Evolutionary conservation across 2,329 filamentous ascomycete genomes (phyloP), one percentile per base, ranked within the genome.

Genomic region (Zymoseptoria pseudotritici): DNA sequence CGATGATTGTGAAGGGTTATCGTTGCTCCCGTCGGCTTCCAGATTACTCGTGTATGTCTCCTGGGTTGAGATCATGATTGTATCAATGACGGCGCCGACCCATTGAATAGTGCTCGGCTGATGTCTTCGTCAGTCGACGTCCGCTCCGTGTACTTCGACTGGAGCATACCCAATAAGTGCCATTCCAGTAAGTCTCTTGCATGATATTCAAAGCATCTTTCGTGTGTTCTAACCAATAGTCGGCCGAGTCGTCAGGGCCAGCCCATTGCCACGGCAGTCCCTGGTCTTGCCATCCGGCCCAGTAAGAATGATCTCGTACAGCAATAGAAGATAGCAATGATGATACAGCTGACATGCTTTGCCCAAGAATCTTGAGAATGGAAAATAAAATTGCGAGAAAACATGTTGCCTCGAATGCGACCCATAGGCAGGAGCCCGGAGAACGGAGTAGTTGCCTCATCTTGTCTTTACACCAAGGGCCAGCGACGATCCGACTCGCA

Each of bases 171-270:
- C 67, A 72, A 55, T 69, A 68, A 5, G 68, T 66, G 7, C 69
- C 70, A 53, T 71, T 70, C 67, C 67, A 73, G 58, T 65, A 73
- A 0, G 61, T 66, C 17, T 56, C 51, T 55, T 73, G 70, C 68
- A 72, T 66, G 1, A 63, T 65, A 46, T 60, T 59, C 26, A 73
- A 49, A 8, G 65, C 65, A 22, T 63, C 59, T 73, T 59, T 55
- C 7, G 68, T 66, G 53, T 71, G 61, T 11, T 65, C 63, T 11
- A 71, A 65, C 68, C 69, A 72, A 54, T 66, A 68, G 19, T 56
- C 63, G 31, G 52, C 57, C 21, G 53, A 24, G 20, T 51, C 29
- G n/a, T 60, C 56, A 22, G 60, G 59, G 10, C 64, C 64, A 10
- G 60, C 31, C 50, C 58, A 67, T 31, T 61, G 54, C 66, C 66